phyloP scores from a whole-genome alignment of 78 protist species.

The Isochrysis galbana region DNA sequence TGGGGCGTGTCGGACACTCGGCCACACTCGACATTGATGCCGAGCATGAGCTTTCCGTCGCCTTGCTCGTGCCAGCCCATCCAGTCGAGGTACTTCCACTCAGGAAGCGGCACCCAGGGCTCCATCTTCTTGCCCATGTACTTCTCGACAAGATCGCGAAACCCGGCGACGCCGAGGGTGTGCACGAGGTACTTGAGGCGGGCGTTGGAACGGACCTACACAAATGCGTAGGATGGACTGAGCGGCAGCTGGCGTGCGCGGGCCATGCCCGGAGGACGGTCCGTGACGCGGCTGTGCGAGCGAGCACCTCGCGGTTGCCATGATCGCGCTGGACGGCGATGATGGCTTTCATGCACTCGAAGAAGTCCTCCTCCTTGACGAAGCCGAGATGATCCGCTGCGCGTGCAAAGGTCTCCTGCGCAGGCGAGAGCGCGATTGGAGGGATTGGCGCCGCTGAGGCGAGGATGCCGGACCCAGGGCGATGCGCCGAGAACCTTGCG shows the following conservation, averaged over 20 bases:
- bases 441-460: no score
- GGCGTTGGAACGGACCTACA: constrained; percentile 36
- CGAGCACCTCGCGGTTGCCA: constrained; percentile 73
- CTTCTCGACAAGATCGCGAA: constrained; percentile 43
- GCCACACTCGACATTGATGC: constrained; percentile 61
- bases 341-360: constrained; percentile 30
- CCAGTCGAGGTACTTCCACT: constrained; percentile 49
- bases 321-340: constrained; percentile 71
- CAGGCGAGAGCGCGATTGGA: no score
- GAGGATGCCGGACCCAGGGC: neutral
- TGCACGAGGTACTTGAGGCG: constrained; percentile 56
- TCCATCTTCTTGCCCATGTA: neutral
- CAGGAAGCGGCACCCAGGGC: constrained; percentile 42
- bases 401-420: constrained; percentile 15
- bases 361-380: neutral
- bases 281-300: neutral
- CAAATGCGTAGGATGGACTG: neutral
- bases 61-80: constrained; percentile 69
- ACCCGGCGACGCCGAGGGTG: constrained; percentile 47
- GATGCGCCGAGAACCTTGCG: no score
- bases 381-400: constrained; percentile 36
- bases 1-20: constrained; percentile 47
- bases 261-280: neutral
- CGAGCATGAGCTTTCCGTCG: constrained; percentile 50
- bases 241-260: neutral